Percentiles rank a stretch among this genome's conserved stretches.
Conservation (phyloP, 768 basidiomycete genomes). For the Auriscalpium microsporum region DNA sequence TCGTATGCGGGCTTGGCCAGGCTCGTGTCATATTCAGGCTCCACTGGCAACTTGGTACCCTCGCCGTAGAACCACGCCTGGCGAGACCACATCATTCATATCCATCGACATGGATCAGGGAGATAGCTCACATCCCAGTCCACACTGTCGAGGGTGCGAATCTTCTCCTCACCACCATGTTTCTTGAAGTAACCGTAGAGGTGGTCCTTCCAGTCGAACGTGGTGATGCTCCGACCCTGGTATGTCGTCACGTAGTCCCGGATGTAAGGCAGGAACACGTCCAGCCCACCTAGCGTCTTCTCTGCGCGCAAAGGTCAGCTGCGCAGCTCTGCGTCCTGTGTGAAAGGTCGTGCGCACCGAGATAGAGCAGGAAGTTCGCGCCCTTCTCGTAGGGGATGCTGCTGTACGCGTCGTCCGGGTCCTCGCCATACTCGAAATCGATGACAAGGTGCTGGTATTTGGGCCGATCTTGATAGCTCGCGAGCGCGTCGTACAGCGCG, state of each 20-base stretch:
- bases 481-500: constrained; percentile 61
- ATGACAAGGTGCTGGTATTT: constrained; percentile 78
- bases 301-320: constrained; percentile 31
- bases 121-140: constrained; percentile 64
- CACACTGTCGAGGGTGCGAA: constrained; percentile 57
- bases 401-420: constrained; percentile 71
- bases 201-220: constrained; percentile 76
- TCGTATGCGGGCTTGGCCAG: constrained; percentile 62
- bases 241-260: constrained; percentile 77
- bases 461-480: constrained; percentile 47
- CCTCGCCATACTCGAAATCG: constrained; percentile 62
- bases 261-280: constrained; percentile 79
- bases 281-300: constrained; percentile 67
- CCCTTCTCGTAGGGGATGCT: constrained; percentile 85
- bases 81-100: not conserved
- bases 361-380: constrained; percentile 75
- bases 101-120: not conserved
- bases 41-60: constrained; percentile 62
- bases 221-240: constrained; percentile 76
- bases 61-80: constrained; percentile 82
- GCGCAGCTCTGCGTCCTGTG: not conserved
- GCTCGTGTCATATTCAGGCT: constrained; percentile 66
- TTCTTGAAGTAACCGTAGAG: constrained; percentile 61
- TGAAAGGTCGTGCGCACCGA: constrained; percentile 45
- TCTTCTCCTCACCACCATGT: constrained; percentile 50